Percentiles rank a stretch among this genome's conserved stretches.
phyloP scores from a whole-genome alignment of 306 rosid species.

The Cucumis cinereus region DNA sequence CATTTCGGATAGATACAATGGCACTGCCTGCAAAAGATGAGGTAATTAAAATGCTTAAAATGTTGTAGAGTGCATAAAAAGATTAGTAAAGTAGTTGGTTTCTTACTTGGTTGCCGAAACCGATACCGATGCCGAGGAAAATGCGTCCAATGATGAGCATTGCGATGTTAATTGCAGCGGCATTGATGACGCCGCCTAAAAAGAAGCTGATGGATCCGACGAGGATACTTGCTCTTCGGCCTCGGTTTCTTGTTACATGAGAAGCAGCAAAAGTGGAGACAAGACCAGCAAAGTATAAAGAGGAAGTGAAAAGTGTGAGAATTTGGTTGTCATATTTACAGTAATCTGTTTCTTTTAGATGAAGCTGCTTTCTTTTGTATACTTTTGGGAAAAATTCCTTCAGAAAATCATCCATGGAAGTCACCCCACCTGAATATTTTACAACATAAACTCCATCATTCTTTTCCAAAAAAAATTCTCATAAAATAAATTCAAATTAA shows the following conservation, averaged over 20 bases:
- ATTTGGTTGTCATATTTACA: conserved; percentile 80
- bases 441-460: neutral
- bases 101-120: conserved; percentile 91
- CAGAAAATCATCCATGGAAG: conserved; percentile 89
- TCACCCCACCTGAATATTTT: conserved; percentile 66
- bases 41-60: too few species aligned
- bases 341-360: conserved; percentile 63
- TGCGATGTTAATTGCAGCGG: conserved; percentile 51
- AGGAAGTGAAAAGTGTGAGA: conserved; percentile 86
- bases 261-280: conserved; percentile 81
- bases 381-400: conserved; percentile 61
- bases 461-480: neutral
- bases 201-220: conserved; percentile 79
- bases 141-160: conserved; percentile 79
- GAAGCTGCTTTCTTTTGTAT: conserved; percentile 50
- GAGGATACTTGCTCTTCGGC: conserved; percentile 81
- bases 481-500: too few species aligned
- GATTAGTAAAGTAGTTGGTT: too few species aligned
- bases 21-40: conserved; percentile 48
- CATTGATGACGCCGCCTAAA: conserved; percentile 64
- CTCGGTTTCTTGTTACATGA: conserved; percentile 50
- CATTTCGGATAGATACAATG: conserved; percentile 83
- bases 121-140: conserved; percentile 76
- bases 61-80: too few species aligned
- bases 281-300: conserved; percentile 79